phyloP scores from a whole-genome alignment of 176 grass and related monocot genomes.

The Poa annua region DNA sequence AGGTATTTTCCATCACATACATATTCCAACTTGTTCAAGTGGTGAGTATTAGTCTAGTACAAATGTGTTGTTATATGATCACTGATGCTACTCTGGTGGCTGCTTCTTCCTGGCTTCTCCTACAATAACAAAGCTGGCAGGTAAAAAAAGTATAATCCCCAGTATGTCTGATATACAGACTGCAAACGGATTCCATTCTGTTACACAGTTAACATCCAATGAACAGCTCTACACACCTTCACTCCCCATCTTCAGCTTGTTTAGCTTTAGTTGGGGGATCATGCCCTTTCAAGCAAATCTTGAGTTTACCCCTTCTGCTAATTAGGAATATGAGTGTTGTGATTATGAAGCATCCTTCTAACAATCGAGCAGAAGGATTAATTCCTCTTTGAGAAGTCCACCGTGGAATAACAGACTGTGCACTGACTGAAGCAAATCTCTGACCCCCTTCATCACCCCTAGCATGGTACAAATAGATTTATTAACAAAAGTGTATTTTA shows the following conservation, averaged over 20 bases:
- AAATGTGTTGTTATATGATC: slow-evolving; percentile 1
- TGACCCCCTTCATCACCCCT: slow-evolving; percentile 36
- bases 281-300: background rate
- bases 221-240: background rate
- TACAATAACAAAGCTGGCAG: background rate
- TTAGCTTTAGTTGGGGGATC: background rate
- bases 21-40: background rate
- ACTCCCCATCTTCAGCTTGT: slow-evolving; percentile 7
- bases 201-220: background rate
- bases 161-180: background rate
- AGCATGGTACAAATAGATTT: slow-evolving; percentile 24
- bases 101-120: background rate
- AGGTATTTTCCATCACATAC: slow-evolving; percentile 8
- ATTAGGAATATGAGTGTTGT: slow-evolving; percentile 31
- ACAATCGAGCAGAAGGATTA: background rate
- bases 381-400: slow-evolving; percentile 30
- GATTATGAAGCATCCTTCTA: slow-evolving; percentile 43
- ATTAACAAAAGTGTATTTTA: background rate
- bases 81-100: background rate
- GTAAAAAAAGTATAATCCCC: background rate
- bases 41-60: background rate
- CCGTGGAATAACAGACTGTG: slow-evolving; percentile 38
- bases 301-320: background rate
- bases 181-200: background rate
- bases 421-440: slow-evolving; percentile 50